Evolutionary conservation across 805 yeast genomes (phyloP).

Genomic region (Metschnikowia baotianmanensis): DNA sequence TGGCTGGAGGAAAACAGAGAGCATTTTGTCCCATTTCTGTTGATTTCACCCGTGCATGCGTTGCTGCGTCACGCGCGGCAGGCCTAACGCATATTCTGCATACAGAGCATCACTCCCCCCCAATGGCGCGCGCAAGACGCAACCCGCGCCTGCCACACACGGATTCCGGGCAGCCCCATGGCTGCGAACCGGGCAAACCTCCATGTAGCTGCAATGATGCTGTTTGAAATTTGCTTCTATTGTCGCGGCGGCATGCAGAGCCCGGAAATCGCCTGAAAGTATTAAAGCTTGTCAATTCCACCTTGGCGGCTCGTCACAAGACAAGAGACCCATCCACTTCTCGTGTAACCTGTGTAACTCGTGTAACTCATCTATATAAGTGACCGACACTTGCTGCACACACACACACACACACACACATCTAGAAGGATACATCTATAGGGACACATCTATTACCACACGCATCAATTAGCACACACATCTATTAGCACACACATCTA

Average conservation of each 20-base stretch:
- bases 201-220: slow-evolving; percentile 11
- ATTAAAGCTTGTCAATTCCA: slow-evolving; percentile 14
- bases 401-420: too few relatives aligned
- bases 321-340: background rate
- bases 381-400: background rate
- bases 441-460: too few relatives aligned
- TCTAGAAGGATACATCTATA: too few relatives aligned
- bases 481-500: too few relatives aligned
- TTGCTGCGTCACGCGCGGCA: slow-evolving; percentile 4
- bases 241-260: slow-evolving; percentile 8
- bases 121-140: background rate
- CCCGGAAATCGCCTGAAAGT: slow-evolving; percentile 2
- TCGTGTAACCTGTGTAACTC: too few relatives aligned
- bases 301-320: background rate
- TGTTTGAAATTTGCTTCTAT: slow-evolving; percentile 6
- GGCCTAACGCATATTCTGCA: background rate
- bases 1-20: too few relatives aligned
- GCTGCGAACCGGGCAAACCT: slow-evolving; percentile 16
- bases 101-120: background rate
- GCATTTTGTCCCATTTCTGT: background rate
- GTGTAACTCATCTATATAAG: background rate
- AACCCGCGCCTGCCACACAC: background rate
- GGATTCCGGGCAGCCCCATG: background rate
- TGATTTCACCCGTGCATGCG: background rate
- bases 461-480: too few relatives aligned